These are phyloP conservation scores for Teratosphaeria zuluensis DNA, from an alignment of 2,329 filamentous ascomycete genomes.

Conservation along the genomic window DNA sequence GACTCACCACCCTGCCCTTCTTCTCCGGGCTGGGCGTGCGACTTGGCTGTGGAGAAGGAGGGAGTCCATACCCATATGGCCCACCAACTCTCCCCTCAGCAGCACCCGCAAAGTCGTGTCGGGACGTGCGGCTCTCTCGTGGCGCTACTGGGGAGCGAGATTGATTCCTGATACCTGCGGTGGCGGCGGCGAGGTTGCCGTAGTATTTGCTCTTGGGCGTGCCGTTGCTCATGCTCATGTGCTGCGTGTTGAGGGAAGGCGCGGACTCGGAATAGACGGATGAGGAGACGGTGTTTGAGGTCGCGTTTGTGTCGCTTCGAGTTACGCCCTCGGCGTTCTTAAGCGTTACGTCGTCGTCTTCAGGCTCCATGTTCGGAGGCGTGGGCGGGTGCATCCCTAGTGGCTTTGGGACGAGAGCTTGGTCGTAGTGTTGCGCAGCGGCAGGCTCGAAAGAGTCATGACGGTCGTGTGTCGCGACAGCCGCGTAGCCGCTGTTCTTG, in stretches of 20 bases:
- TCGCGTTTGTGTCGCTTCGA: constrained; percentile 23
- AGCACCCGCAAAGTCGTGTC: constrained; percentile 7
- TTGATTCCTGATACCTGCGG: constrained; percentile 25
- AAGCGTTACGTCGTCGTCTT: constrained; percentile 6
- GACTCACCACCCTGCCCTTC: constrained; percentile 32
- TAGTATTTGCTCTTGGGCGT: constrained; percentile 37
- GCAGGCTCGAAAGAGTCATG: constrained; percentile 16
- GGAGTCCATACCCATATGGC: constrained; percentile 5
- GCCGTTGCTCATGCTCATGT: neutral
- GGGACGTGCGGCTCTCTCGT: neutral
- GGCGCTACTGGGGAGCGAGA: constrained; percentile 4
- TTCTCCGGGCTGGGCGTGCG: constrained; percentile 14
- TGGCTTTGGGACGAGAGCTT: constrained; percentile 21
- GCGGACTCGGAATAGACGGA: constrained; percentile 27
- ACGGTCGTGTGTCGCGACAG: constrained; percentile 13
- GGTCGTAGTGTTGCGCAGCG: neutral
- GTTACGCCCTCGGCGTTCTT: constrained; percentile 13
- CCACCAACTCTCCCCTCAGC: neutral
- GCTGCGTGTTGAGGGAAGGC: constrained; percentile 13
- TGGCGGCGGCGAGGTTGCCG: constrained; percentile 37
- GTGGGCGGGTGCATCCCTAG: constrained; percentile 41
- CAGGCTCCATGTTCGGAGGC: constrained; percentile 19
- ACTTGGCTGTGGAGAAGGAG: constrained; percentile 9
- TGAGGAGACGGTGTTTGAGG: constrained; percentile 17
- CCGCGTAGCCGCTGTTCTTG: constrained; percentile 7